phyloP scores from a whole-genome alignment of 805 yeast genomes.

The Kluyveromyces dobzhanskii region DNA sequence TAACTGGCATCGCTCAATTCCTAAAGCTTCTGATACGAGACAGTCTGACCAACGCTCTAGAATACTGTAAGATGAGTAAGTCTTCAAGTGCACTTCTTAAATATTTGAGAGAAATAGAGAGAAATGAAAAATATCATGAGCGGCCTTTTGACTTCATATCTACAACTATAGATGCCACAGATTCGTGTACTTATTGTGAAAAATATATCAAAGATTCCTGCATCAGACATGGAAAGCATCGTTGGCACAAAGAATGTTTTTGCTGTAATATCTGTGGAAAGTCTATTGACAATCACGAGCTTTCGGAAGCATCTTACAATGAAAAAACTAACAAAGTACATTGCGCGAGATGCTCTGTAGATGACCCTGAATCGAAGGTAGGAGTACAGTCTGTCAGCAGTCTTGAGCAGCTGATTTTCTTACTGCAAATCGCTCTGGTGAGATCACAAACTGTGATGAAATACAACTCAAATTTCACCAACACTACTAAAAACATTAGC shows the following conservation, averaged over 20 bases:
- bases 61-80: conserved; percentile 47
- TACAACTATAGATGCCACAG: conserved; percentile 57
- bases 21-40: conserved; percentile 74
- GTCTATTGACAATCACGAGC: conserved; percentile 30
- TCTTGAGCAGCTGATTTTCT: conserved; percentile 63
- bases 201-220: conserved; percentile 84
- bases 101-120: conserved; percentile 48
- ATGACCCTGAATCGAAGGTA: conserved; percentile 38
- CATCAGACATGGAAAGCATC: conserved; percentile 43
- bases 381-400: conserved; percentile 62
- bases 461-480: conserved; percentile 13
- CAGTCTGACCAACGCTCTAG: conserved; percentile 73
- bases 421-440: conserved; percentile 76
- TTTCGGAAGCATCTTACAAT: conserved; percentile 43
- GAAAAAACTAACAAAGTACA: conserved; percentile 31
- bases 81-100: conserved; percentile 54
- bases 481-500: conserved; percentile 6
- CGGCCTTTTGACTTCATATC: conserved; percentile 34
- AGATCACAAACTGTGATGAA: conserved; percentile 60
- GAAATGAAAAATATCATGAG: conserved; percentile 33
- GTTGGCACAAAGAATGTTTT: conserved; percentile 84
- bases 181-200: conserved; percentile 62
- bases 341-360: conserved; percentile 57
- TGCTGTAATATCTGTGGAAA: conserved; percentile 53
- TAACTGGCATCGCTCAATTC: conserved; percentile 89